Base-by-base conservation (phyloP, 2,329 filamentous ascomycete genomes). In the Tolypocladium tropicale region DNA sequence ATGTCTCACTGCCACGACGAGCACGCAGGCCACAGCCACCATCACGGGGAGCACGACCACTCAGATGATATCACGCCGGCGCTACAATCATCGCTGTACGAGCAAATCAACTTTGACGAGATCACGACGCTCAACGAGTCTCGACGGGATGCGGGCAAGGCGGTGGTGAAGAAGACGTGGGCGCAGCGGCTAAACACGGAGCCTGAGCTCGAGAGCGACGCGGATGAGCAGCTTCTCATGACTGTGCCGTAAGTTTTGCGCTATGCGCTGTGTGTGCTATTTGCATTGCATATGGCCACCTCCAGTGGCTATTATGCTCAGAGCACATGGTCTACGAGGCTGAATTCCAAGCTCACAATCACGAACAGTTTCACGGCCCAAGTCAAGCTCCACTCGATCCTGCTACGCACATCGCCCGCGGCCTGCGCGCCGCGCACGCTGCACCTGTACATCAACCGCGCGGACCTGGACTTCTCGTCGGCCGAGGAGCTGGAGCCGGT, bases 211-310 rank as follows among this genome's bases (percentile, higher is more conserved):
- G 82, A 81, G 65, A 96, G 90, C 67, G 89, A 95, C 68, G 85
- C 86, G 0, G 94, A 97, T 69, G 91, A 96, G 76, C 91, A 99
- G 75, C 73, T 99, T n/a, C 76, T 99, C 56, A 90, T 99, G 79
- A 86, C 87, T 60, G 81, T 97, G 39, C 94, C 94, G 88, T 95
- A 74, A 63, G 88, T 78, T 12, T 23, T 7, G 28, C 28, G 14
- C 25, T 55, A n/a, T n/a, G n/a, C n/a, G n/a, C n/a, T n/a, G n/a
- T n/a, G n/a, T n/a, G n/a, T n/a, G n/a, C n/a, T n/a, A n/a, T n/a
- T n/a, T n/a, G n/a, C n/a, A n/a, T n/a, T n/a, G n/a, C n/a, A n/a
- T n/a, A n/a, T n/a, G n/a, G n/a, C n/a, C 39, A 6, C 39, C 39
- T n/a, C 18, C 18, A 1, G 6, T 21, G 18, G 18, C 18, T 7